These are phyloP conservation scores for Arthrobotrys entomopaga DNA, from an alignment of 2,329 filamentous ascomycete species.

Conservation along the genomic window DNA sequence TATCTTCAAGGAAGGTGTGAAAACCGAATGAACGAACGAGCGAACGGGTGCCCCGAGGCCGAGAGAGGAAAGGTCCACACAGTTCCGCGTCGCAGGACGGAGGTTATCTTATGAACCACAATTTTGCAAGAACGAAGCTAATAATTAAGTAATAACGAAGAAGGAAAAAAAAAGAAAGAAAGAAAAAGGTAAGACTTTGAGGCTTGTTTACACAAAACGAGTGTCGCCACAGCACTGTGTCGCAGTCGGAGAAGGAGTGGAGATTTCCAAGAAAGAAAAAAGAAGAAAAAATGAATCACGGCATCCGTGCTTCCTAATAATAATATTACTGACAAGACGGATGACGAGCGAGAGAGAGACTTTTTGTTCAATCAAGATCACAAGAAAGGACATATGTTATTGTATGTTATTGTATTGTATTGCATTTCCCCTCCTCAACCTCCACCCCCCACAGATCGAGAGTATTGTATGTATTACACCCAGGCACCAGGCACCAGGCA, in stretches of 20 bases:
- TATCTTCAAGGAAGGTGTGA: background rate
- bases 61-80: background rate
- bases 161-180: background rate
- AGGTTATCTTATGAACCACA: slow-evolving; percentile 5
- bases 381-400: background rate
- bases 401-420: slow-evolving; percentile 24
- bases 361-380: background rate
- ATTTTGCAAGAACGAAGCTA: background rate
- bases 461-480: background rate
- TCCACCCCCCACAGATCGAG: background rate
- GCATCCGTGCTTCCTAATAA: background rate
- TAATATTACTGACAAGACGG: too few relatives aligned
- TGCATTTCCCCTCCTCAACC: slow-evolving; percentile 24
- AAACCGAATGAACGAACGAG: too few relatives aligned
- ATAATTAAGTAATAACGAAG: background rate
- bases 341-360: background rate
- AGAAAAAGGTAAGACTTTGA: background rate
- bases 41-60: background rate
- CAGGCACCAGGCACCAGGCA: slow-evolving; percentile 45
- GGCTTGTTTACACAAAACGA: slow-evolving; percentile 11
- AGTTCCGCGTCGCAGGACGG: background rate
- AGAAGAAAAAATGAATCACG: background rate
- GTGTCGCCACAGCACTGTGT: background rate
- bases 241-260: background rate
- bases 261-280: background rate